These are phyloP conservation scores for Brassica carinata DNA, from an alignment of 345 rosid species.

Conservation along the genomic window DNA sequence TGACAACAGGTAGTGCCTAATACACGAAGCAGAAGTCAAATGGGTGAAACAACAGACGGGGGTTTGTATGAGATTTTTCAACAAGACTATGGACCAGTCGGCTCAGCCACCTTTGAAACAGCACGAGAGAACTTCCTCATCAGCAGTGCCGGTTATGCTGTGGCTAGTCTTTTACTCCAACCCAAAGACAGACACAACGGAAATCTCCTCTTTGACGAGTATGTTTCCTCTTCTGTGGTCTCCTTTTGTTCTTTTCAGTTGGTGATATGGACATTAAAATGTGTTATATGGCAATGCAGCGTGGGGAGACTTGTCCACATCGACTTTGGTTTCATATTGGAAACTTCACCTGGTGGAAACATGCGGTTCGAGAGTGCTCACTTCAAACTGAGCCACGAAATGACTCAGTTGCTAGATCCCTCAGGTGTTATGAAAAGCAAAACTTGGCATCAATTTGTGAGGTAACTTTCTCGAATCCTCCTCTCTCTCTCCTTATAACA, in stretches of 20 bases:
- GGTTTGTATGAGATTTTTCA: slow-evolving; percentile 94
- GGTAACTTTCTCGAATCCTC: slow-evolving; percentile 43
- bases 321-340: slow-evolving; percentile 90
- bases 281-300: slow-evolving; percentile 48
- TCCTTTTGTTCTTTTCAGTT: not conserved
- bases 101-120: slow-evolving; percentile 75
- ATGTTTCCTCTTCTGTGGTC: not conserved
- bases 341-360: slow-evolving; percentile 84
- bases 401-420: slow-evolving; percentile 89
- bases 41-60: slow-evolving; percentile 96
- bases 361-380: slow-evolving; percentile 92
- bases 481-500: not conserved
- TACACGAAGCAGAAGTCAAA: slow-evolving; percentile 86
- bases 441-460: slow-evolving; percentile 66
- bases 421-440: slow-evolving; percentile 87
- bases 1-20: slow-evolving; percentile 76
- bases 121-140: slow-evolving; percentile 78
- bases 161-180: slow-evolving; percentile 87
- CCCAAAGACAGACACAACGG: slow-evolving; percentile 97
- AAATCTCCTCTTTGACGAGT: slow-evolving; percentile 88
- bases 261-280: not conserved
- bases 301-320: slow-evolving; percentile 86
- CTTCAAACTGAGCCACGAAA: slow-evolving; percentile 92
- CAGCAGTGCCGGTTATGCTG: slow-evolving; percentile 97
- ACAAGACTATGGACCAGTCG: slow-evolving; percentile 86